Evolutionary conservation across 345 rosid genomes (phyloP).

Genomic region (Erodium maritimum): DNA sequence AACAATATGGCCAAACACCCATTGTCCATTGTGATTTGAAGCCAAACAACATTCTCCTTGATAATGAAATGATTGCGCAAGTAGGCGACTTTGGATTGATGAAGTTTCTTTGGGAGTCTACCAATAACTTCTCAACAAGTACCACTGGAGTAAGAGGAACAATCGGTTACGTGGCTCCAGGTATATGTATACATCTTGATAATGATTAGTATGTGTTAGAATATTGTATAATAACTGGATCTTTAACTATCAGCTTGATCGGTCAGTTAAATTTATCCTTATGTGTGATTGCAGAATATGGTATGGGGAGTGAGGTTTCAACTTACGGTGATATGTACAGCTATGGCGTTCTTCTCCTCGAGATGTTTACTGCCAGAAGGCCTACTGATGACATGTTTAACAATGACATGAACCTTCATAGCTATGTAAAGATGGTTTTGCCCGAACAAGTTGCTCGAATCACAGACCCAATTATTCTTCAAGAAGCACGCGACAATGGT

Average conservation of each 20-base stretch:
- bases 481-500: constrained; percentile 1
- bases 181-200: constrained; percentile 11
- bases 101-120: constrained; percentile 4
- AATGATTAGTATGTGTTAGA: neutral
- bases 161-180: constrained; percentile 32
- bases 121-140: constrained; percentile 4
- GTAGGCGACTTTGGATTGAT: constrained; percentile 16
- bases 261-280: neutral
- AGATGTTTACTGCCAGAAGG: constrained; percentile 28
- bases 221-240: no score
- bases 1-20: constrained; percentile 6
- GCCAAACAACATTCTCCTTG: constrained; percentile 14
- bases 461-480: constrained; percentile 7
- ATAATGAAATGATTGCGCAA: constrained; percentile 8
- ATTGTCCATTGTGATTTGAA: constrained; percentile 16
- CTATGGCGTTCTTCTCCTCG: constrained; percentile 17
- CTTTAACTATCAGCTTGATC: neutral
- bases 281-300: constrained; percentile 19
- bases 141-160: constrained; percentile 33
- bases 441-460: neutral
- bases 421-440: constrained; percentile 13
- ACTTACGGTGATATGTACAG: constrained; percentile 28
- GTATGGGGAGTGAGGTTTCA: constrained; percentile 26
- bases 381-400: constrained; percentile 21
- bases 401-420: constrained; percentile 17